Evolutionary conservation across 78 protist genomes (phyloP).

Genomic region (Chrysochromulina parva): DNA sequence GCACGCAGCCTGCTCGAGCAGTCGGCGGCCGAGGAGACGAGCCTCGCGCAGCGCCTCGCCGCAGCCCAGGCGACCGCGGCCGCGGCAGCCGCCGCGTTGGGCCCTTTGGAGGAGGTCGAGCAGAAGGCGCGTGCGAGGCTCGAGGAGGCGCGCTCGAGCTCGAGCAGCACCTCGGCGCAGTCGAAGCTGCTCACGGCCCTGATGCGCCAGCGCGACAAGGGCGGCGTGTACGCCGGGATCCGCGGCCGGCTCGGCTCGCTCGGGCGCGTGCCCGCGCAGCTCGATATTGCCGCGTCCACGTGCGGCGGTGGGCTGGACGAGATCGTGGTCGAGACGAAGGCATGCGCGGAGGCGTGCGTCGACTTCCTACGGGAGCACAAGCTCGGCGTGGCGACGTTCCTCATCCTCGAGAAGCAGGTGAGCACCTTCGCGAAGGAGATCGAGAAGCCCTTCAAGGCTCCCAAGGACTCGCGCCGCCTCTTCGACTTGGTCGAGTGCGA

Average conservation of each 20-base stretch:
- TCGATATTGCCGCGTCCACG: slow-evolving; percentile 95
- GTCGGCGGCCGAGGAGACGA: neutral
- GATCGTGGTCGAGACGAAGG: slow-evolving; percentile 90
- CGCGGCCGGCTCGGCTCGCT: slow-evolving; percentile 96
- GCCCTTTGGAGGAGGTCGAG: neutral
- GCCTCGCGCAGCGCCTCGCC: neutral
- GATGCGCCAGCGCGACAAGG: neutral
- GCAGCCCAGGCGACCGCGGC: neutral
- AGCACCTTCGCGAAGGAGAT: neutral
- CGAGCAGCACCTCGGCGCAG: neutral
- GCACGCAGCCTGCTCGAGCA: too few relatives aligned
- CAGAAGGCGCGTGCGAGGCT: neutral
- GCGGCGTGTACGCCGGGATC: slow-evolving; percentile 24
- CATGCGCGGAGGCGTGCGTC: slow-evolving; percentile 55
- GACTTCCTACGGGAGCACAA: slow-evolving; percentile 58
- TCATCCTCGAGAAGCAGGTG: slow-evolving; percentile 84
- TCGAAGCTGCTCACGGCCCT: neutral
- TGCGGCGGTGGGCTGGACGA: slow-evolving; percentile 76
- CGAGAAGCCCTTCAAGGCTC: neutral
- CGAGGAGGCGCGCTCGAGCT: neutral
- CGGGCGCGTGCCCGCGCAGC: slow-evolving; percentile 88
- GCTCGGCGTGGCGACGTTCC: slow-evolving; percentile 92
- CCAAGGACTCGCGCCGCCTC: slow-evolving; percentile 43
- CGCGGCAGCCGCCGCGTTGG: too few relatives aligned
- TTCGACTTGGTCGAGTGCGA: slow-evolving; percentile 61